Percentiles rank a stretch among this genome's conserved stretches.
These are phyloP conservation scores for Aspergillus melleus DNA, from an alignment of 2,329 filamentous ascomycete genomes.

Conservation along the genomic window DNA sequence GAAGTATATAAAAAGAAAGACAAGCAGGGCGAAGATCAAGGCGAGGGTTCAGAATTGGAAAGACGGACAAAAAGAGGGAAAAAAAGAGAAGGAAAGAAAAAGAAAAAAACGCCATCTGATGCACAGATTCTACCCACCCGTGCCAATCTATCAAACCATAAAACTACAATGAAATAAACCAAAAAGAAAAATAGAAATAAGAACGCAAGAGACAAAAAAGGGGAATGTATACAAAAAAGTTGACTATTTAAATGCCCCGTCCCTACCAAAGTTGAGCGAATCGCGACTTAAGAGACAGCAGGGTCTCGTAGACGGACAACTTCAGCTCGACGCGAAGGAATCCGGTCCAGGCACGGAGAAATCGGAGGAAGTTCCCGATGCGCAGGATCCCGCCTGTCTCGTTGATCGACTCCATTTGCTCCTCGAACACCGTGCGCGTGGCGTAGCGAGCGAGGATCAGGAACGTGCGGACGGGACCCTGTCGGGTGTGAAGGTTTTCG, in stretches of 20 bases:
- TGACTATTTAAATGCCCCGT: not conserved
- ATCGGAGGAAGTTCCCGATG: constrained; percentile 53
- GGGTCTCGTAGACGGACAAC: constrained; percentile 59
- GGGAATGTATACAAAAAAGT: constrained; percentile 5
- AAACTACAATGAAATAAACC: not conserved
- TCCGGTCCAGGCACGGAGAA: constrained; percentile 53
- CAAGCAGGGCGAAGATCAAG: not conserved
- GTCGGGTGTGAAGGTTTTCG: constrained; percentile 65
- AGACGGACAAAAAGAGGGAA: no score
- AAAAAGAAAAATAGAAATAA: constrained; percentile 6
- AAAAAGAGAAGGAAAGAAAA: not conserved
- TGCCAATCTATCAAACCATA: constrained; percentile 7
- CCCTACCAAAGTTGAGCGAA: constrained; percentile 41
- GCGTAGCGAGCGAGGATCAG: constrained; percentile 66
- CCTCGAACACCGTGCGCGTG: constrained; percentile 62
- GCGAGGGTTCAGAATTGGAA: not conserved
- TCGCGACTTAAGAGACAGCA: constrained; percentile 52
- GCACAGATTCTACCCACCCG: constrained; percentile 7
- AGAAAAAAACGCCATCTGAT: constrained; percentile 3
- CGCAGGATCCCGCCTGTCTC: constrained; percentile 53
- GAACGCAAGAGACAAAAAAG: constrained; percentile 17
- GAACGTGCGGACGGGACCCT: constrained; percentile 62
- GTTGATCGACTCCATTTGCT: constrained; percentile 54
- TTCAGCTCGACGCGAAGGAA: constrained; percentile 60
- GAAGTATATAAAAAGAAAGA: not conserved